phyloP scores from a whole-genome alignment of 192 early-diverging fungal genomes.

The Spinellus fusiger region DNA sequence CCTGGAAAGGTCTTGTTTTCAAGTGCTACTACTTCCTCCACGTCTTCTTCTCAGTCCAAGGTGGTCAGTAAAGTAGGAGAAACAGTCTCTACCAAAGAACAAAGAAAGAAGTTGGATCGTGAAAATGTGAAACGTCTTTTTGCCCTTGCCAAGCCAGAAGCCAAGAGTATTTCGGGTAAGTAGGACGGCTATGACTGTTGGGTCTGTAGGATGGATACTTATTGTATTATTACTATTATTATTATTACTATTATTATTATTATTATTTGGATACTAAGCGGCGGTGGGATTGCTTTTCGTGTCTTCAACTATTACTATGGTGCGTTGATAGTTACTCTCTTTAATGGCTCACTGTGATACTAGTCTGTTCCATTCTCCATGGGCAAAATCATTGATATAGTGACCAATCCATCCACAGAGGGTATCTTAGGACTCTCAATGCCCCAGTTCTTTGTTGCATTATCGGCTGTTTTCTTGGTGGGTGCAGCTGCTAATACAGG shows the following conservation, averaged over 20 bases:
- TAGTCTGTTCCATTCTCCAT: constrained; percentile 56
- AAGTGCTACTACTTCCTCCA: not conserved
- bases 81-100: not conserved
- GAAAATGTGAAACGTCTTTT: constrained; percentile 18
- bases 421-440: constrained; percentile 45
- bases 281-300: constrained; percentile 54
- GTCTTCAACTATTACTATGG: constrained; percentile 59
- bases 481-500: constrained; percentile 36
- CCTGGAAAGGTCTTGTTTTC: not conserved
- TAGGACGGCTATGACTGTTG: not conserved
- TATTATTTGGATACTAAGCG: constrained; percentile 8
- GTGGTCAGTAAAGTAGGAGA: not conserved
- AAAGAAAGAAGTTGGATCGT: not conserved
- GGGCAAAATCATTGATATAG: constrained; percentile 64
- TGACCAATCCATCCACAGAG: constrained; percentile 37
- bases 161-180: constrained; percentile 25
- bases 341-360: not conserved
- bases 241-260: not conserved
- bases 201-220: no score
- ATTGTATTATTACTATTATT: not conserved
- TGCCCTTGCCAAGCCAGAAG: constrained; percentile 21
- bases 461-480: constrained; percentile 33
- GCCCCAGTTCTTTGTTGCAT: constrained; percentile 44
- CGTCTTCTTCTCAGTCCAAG: not conserved
- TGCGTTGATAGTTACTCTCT: not conserved